These are phyloP conservation scores for Alternaria novae-zelandiae DNA, from an alignment of 2,329 filamentous ascomycete species.

Conservation along the genomic window DNA sequence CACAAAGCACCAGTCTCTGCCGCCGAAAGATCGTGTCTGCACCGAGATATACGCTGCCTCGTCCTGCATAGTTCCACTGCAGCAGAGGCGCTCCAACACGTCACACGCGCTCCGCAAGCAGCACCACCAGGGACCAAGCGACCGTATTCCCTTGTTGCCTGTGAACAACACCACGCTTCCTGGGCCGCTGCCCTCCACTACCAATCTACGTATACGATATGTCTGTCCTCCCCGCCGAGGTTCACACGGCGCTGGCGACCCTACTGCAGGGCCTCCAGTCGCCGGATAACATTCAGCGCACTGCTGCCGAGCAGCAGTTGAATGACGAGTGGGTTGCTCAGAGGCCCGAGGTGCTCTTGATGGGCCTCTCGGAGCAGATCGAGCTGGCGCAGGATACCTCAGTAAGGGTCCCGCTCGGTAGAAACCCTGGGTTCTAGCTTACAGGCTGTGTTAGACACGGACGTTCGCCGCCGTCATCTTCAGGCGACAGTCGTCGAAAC, in stretches of 20 bases:
- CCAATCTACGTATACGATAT: constrained; percentile 56
- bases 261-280: constrained; percentile 89
- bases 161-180: constrained; percentile 14
- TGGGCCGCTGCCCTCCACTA: constrained; percentile 28
- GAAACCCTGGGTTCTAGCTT: not conserved
- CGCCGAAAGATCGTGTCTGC: constrained; percentile 4
- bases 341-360: constrained; percentile 85
- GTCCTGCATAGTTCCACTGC: constrained; percentile 3
- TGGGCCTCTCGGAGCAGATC: constrained; percentile 94
- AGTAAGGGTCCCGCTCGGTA: constrained; percentile 57
- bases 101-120: constrained; percentile 14
- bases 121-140: not conserved
- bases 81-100: constrained; percentile 12
- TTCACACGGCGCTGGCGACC: constrained; percentile 83
- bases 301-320: constrained; percentile 87
- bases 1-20: constrained; percentile 4
- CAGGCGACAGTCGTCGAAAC: constrained; percentile 88
- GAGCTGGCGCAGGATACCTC: constrained; percentile 74
- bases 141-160: constrained; percentile 11
- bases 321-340: constrained; percentile 86
- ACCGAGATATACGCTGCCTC: not conserved
- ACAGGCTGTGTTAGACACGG: constrained; percentile 66
- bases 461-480: constrained; percentile 95
- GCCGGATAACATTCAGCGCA: constrained; percentile 83
- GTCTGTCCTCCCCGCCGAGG: constrained; percentile 85